Base-by-base conservation (phyloP, 306 rosid species). In the Sophora flavescens region DNA sequence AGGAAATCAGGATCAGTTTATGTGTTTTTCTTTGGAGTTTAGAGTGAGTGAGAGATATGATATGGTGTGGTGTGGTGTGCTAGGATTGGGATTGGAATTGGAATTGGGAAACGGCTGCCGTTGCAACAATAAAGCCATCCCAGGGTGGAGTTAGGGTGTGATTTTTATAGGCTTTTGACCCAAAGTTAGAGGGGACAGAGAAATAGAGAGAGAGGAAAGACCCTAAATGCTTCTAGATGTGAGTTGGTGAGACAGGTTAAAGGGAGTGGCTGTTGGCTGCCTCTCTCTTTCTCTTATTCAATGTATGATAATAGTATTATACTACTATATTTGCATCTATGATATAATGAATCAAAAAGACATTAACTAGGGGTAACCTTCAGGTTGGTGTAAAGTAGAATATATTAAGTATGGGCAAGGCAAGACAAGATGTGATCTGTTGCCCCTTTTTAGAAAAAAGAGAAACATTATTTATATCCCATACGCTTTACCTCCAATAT, bases 211-310 rank as follows among this genome's bases (percentile, higher is more conserved):
- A 61, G 71, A 54, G 9, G 44, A 22, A 33, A 52, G 71, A 63
- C 82, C 65, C 88, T 85, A 78, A 86, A 83, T 84, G 89, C 97
- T 95, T 92, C 97, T 92, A 92, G 97, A 95, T 88, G 92, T 78
- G 93, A 89, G 97, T 92, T 95, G 97, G 99, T 90, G 96, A 88
- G 96, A 84, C 88, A 89, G 91, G 95, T 86, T 87, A 75, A 89
- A 79, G 83, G 84, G 85, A 86, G 92, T 84, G 91, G 93, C 86
- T 80, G 86, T 90, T 91, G 88, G 76, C 44, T 79, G 72, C 79
- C 66, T 77, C 68, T 86, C 39, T 76, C 58, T 52, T 18, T 60
- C 18, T 72, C 14, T 35, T 52, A 3, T 26, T 48, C 59, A 48
- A 32, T 68, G 62, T 28, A 4, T 69, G 78, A 81, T 81, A 70